phyloP scores from a whole-genome alignment of 805 yeast genomes.

The Cyberlindnera samutprakarnensis region DNA sequence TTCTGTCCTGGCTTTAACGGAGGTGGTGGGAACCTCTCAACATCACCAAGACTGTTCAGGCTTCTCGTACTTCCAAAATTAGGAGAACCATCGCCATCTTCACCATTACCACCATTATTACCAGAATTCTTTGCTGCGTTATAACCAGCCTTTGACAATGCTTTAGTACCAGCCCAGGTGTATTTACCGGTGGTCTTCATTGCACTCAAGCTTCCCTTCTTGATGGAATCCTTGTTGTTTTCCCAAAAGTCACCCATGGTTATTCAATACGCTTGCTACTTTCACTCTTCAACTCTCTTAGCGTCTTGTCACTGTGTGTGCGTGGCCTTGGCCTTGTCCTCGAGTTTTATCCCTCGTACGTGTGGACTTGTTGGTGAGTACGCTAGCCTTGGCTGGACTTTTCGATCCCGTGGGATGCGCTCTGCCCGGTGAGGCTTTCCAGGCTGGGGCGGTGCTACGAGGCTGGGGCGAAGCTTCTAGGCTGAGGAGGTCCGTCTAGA shows the following conservation, averaged over 20 bases:
- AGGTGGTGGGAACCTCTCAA: conserved; percentile 28
- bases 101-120: conserved; percentile 1
- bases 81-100: conserved; percentile 1
- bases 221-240: conserved; percentile 32
- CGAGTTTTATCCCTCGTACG: too few species aligned
- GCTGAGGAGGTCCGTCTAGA: too few species aligned
- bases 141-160: conserved; percentile 33
- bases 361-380: too few species aligned
- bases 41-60: conserved; percentile 13
- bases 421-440: too few species aligned
- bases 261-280: neutral
- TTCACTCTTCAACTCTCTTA: neutral
- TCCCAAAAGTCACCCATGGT: conserved; percentile 30
- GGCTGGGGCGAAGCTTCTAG: too few species aligned
- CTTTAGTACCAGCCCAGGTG: conserved; percentile 32
- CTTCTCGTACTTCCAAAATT: conserved; percentile 6
- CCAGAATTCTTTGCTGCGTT: conserved; percentile 28
- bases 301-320: too few species aligned
- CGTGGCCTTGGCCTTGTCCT: too few species aligned
- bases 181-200: conserved; percentile 30
- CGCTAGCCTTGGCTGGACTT: too few species aligned
- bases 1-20: conserved; percentile 31
- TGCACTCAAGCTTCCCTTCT: conserved; percentile 27
- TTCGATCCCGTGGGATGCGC: too few species aligned
- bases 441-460: too few species aligned